phyloP scores from a whole-genome alignment of 768 basidiomycete genomes.

The Amylocystis lapponica region DNA sequence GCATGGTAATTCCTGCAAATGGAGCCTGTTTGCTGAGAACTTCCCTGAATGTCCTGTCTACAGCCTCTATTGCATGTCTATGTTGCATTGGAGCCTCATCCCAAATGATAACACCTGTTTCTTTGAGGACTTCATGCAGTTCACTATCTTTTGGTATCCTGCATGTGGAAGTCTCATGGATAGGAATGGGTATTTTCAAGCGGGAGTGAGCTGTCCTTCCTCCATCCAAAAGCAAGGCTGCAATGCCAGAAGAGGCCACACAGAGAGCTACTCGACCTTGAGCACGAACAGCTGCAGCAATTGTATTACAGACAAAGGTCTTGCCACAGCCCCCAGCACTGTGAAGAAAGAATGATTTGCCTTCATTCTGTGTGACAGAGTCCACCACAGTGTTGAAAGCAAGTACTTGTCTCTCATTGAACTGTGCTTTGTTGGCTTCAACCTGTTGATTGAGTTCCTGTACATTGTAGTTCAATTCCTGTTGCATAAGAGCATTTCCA shows the following conservation, averaged over 20 bases:
- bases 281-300: slow-evolving; percentile 23
- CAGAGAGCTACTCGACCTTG: slow-evolving; percentile 34
- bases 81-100: slow-evolving; percentile 39
- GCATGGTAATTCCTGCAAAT: slow-evolving; percentile 40
- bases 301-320: slow-evolving; percentile 38
- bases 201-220: slow-evolving; percentile 42
- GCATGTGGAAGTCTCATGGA: slow-evolving; percentile 26
- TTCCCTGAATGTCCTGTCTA: slow-evolving; percentile 34
- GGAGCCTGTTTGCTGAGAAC: slow-evolving; percentile 20
- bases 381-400: slow-evolving; percentile 15
- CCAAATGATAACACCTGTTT: slow-evolving; percentile 35
- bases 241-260: slow-evolving; percentile 47
- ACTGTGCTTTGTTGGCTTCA: background rate
- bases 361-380: slow-evolving; percentile 9
- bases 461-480: slow-evolving; percentile 27
- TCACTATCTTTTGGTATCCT: slow-evolving; percentile 24
- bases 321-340: slow-evolving; percentile 42
- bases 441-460: background rate
- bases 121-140: slow-evolving; percentile 27
- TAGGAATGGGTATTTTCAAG: slow-evolving; percentile 42
- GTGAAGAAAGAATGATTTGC: slow-evolving; percentile 34
- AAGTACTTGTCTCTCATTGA: slow-evolving; percentile 13
- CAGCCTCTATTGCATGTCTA: slow-evolving; percentile 30
- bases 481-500: slow-evolving; percentile 26
- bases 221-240: slow-evolving; percentile 36